Evolutionary conservation across 192 early-diverging fungal species (phyloP).

Genomic region (Podila minutissima): DNA sequence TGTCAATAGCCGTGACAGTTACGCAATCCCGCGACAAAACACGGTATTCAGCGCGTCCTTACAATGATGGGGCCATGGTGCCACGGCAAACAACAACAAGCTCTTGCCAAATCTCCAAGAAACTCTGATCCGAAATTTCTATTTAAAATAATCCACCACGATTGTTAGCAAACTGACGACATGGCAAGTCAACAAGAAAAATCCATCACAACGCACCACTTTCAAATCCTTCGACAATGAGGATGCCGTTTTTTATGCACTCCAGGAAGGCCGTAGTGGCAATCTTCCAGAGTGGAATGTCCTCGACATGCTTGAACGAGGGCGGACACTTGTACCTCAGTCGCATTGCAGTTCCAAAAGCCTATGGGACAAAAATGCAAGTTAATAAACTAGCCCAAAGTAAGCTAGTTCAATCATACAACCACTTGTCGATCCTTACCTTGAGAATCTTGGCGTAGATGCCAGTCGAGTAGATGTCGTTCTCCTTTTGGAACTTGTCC

Average conservation of each 20-base stretch:
- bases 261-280: constrained; percentile 70
- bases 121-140: constrained; percentile 35
- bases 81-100: constrained; percentile 35
- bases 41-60: constrained; percentile 5
- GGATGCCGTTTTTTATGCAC: constrained; percentile 63
- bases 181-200: too few species aligned
- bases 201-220: constrained; percentile 18
- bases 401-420: neutral
- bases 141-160: neutral
- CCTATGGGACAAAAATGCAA: constrained; percentile 25
- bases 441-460: constrained; percentile 63
- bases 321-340: constrained; percentile 80
- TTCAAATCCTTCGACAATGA: constrained; percentile 51
- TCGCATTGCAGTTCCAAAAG: constrained; percentile 76
- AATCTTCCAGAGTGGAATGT: constrained; percentile 77
- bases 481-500: constrained; percentile 57
- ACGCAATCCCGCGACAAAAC: neutral
- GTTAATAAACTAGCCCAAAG: too few species aligned
- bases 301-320: constrained; percentile 72
- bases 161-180: too few species aligned
- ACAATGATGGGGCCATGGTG: constrained; percentile 46
- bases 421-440: constrained; percentile 13
- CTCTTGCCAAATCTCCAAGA: constrained; percentile 47
- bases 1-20: neutral
- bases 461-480: constrained; percentile 62